Percentiles rank a stretch among this genome's conserved stretches.
Evolutionary conservation across 768 basidiomycete species (phyloP).

Genomic region (Kwoniella sp.): DNA sequence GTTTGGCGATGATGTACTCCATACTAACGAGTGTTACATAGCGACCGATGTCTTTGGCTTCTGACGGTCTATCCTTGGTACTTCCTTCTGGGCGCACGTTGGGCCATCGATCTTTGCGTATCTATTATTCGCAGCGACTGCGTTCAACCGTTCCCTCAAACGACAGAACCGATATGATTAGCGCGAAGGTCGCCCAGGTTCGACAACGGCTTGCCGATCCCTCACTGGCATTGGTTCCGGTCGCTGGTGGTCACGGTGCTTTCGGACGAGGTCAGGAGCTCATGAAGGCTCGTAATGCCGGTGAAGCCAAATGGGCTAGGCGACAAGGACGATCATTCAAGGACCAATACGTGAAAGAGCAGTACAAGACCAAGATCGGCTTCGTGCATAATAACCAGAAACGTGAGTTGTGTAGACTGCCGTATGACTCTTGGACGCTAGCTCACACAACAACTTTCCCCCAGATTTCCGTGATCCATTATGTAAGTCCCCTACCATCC

Average conservation of each 20-base stretch:
- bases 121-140: constrained; percentile 85
- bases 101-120: constrained; percentile 82
- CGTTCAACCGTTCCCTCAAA: constrained; percentile 49
- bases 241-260: constrained; percentile 82
- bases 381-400: constrained; percentile 85
- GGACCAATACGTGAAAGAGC: constrained; percentile 75
- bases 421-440: not conserved
- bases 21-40: too few species aligned
- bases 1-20: not conserved
- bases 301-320: constrained; percentile 90
- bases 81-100: constrained; percentile 90
- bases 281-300: constrained; percentile 87
- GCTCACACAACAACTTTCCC: too few species aligned
- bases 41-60: constrained; percentile 76
- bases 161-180: constrained; percentile 56
- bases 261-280: constrained; percentile 79
- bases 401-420: constrained; percentile 41
- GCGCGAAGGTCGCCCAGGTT: constrained; percentile 76
- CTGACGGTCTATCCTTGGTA: constrained; percentile 63
- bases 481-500: constrained; percentile 37
- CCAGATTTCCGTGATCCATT: constrained; percentile 50
- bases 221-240: constrained; percentile 79
- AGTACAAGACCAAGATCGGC: constrained; percentile 80
- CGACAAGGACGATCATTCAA: constrained; percentile 80
- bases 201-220: constrained; percentile 77